Conservation (phyloP, 1,139 yeast species). For the Candida sp. region DNA sequence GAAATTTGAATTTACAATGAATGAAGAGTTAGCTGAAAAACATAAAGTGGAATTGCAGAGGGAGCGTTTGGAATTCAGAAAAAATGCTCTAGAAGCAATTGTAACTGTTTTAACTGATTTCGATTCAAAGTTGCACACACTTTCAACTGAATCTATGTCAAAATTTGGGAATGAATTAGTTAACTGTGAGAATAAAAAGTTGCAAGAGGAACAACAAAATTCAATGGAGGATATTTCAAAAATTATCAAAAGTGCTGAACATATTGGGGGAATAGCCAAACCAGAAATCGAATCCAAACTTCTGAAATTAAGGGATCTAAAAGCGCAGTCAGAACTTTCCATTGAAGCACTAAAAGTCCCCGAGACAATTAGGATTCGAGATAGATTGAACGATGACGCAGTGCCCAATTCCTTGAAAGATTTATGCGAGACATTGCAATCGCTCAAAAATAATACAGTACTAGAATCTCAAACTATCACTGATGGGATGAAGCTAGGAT, state of each 20-base stretch:
- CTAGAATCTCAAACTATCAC: not conserved
- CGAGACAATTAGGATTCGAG: not conserved
- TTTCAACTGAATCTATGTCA: not conserved
- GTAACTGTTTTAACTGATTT: not conserved
- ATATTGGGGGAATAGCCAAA: not conserved
- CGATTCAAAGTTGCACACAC: not conserved
- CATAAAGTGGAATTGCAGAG: not conserved
- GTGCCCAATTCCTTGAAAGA: not conserved
- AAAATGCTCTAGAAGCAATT: not conserved
- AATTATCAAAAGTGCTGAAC: not conserved
- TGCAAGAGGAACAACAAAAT: not conserved
- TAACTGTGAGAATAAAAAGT: not conserved
- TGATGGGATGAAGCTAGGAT: too few species aligned
- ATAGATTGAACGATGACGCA: not conserved
- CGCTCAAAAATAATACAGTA: not conserved
- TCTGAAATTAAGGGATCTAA: not conserved
- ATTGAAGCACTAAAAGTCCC: not conserved
- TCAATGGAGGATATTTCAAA: not conserved
- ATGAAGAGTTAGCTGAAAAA: not conserved
- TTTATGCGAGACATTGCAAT: not conserved
- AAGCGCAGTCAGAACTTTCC: not conserved
- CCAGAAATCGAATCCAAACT: not conserved
- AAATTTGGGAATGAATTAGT: not conserved
- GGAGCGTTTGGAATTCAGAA: not conserved
- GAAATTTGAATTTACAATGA: not conserved